A percentile compares a stretch with the other conserved stretches of the same genome.
Evolutionary conservation across 148 eudicot genomes (phyloP).

Genomic region (Diospyros kaki): DNA sequence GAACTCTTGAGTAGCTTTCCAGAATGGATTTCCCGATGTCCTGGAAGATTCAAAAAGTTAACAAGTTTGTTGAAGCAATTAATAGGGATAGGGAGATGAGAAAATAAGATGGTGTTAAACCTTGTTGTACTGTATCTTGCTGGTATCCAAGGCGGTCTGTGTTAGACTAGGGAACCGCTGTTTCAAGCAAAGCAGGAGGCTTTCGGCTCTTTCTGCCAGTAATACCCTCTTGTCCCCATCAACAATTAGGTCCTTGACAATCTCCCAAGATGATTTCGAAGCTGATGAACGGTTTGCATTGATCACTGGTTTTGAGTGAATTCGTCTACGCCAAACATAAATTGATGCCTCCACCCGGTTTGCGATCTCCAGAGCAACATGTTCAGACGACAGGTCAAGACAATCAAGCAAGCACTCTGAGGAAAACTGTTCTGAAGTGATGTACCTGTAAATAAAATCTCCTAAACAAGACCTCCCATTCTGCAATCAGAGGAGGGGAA

Average conservation of each 20-base stretch:
- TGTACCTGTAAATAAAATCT: constrained; percentile 68
- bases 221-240: constrained; percentile 71
- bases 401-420: constrained; percentile 76
- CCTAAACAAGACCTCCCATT: constrained; percentile 79
- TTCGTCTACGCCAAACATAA: constrained; percentile 62
- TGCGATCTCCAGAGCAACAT: constrained; percentile 68
- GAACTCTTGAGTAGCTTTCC: constrained; percentile 96
- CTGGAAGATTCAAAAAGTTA: constrained; percentile 29
- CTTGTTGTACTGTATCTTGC: constrained; percentile 80
- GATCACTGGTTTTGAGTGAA: constrained; percentile 33
- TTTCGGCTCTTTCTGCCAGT: constrained; percentile 74
- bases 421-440: constrained; percentile 68
- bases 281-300: constrained; percentile 38
- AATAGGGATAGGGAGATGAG: background rate
- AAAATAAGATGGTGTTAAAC: constrained; percentile 15
- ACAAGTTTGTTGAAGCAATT: background rate
- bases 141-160: constrained; percentile 70
- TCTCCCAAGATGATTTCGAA: constrained; percentile 72
- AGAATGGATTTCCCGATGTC: constrained; percentile 88
- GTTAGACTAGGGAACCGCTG: constrained; percentile 77
- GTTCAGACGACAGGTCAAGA: constrained; percentile 69
- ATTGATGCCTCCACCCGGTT: constrained; percentile 81
- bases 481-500: constrained; percentile 21
- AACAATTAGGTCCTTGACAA: constrained; percentile 63
- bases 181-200: constrained; percentile 64